Evolutionary conservation across 2,329 filamentous ascomycete genomes (phyloP), one percentile per base, ranked within the genome.

Genomic region (Pseudogymnoascus sp.): DNA sequence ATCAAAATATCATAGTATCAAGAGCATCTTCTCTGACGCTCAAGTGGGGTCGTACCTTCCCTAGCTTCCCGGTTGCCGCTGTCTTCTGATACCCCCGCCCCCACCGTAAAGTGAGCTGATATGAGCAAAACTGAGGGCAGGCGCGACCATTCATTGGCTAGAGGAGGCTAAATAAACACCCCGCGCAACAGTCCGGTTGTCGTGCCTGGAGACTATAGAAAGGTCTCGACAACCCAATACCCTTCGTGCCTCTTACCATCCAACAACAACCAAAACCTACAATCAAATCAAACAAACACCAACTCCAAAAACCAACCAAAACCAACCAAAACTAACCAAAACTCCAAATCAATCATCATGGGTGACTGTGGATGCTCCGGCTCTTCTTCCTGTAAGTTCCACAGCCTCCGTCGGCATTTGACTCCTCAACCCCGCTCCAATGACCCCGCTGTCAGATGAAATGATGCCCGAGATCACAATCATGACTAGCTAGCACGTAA

Each of bases 361-460:
- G 59, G 59, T 40, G 59, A 60, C 59, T 60, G 59, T 18, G 59
- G 59, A 60, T 60, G 59, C 38, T 60, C 59, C 59, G 59, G 59
- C 35, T 25, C 59, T 18, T 60, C 59, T 60, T 38, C 59, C 35
- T 60, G 59, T 60, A 60, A 40, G 59, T 60, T 60, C 38, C 33
- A 33, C 50, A 35, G 12, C 28, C 16, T 35, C 28, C 18, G 16
- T 18, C n/a, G 14, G 10, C 18, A 44, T 5, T 18, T n/a, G 25
- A 53, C 7, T 53, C 18, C 12, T 53, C 28, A n/a, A 56, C 50
- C 50, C 50, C 50, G 28, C 50, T 33, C 16, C 50, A 12, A 33
- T 16, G 3, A 56, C 50, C 50, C 50, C 28, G 28, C 50, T 33
- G 28, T 5, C 50, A 35, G 28, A 33, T 35, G 25, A 6, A 33